Evolutionary conservation across 1,139 yeast genomes (phyloP).

Genomic region (Geotrichum reessii): DNA sequence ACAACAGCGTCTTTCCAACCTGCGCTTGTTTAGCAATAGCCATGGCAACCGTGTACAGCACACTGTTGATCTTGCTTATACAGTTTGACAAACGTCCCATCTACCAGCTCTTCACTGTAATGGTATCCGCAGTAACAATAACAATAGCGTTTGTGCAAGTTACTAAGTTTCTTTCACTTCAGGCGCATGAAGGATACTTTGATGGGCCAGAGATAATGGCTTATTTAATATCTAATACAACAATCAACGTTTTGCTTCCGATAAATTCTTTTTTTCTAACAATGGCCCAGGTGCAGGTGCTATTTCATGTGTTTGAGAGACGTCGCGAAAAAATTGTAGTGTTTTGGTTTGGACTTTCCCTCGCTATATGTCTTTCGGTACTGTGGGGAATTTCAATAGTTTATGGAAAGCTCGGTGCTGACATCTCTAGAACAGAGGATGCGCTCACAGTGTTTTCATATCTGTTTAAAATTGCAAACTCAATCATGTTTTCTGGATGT

Average conservation of each 20-base stretch:
- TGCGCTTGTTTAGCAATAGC: slow-evolving; percentile 13
- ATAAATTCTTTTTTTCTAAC: slow-evolving; percentile 10
- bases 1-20: slow-evolving; percentile 18
- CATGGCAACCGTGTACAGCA: slow-evolving; percentile 6
- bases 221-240: not conserved
- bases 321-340: slow-evolving; percentile 12
- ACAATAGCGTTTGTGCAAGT: slow-evolving; percentile 11
- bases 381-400: slow-evolving; percentile 11
- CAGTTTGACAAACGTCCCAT: slow-evolving; percentile 12
- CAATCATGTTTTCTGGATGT: slow-evolving; percentile 63
- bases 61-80: slow-evolving; percentile 5
- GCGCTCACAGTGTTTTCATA: slow-evolving; percentile 60
- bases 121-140: slow-evolving; percentile 8
- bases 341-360: slow-evolving; percentile 14
- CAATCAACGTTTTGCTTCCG: slow-evolving; percentile 7
- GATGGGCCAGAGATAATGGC: slow-evolving; percentile 14
- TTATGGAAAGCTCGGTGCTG: not conserved
- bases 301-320: slow-evolving; percentile 12
- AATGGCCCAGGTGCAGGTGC: slow-evolving; percentile 17
- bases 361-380: slow-evolving; percentile 3
- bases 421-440: slow-evolving; percentile 20
- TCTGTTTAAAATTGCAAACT: slow-evolving; percentile 64
- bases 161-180: slow-evolving; percentile 3
- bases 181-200: slow-evolving; percentile 11
- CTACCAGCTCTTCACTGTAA: slow-evolving; percentile 11